Evolutionary conservation across 805 yeast species (phyloP), one percentile per base, ranked within the genome.

Genomic region (Metahyphopichia silvanorum): DNA sequence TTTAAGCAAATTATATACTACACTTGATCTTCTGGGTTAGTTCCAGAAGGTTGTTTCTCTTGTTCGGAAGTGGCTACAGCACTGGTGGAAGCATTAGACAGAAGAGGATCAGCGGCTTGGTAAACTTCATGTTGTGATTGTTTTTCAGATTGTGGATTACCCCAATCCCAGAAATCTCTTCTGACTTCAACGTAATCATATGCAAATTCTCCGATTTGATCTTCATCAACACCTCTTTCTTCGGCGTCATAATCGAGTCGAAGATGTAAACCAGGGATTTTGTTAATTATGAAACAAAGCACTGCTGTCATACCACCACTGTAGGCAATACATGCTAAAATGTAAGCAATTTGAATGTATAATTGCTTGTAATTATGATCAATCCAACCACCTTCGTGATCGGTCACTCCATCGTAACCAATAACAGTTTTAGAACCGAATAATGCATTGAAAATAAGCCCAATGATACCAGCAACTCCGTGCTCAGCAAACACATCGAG

Each of bases 171-270:
- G 59, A 81, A 91, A 63, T 89, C 96, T 57, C 98, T 77, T 61
- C 98, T 78, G 10, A 91, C 94, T 67, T 91, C 98, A 37, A 91
- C 96, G 55, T 88, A 91, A 60, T 91, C 98, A 58, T 91, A 91
- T n/a, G 98, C 98, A 63, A 89, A 91, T 63, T 91, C 98, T 32
- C 98, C 98, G 46, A 91, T 86, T 64, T 91, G 96, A 62, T 87
- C 95, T 58, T 89, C 97, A 58, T 91, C 98, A 66, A 89, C 76
- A 37, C 98, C 98, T 20, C 70, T 68, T 42, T 82, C 86, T 59
- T 91, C 98, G 15, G 82, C 96, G 21, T 82, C 80, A 57, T 85
- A 94, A 40, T 77, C 71, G 4, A 87, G 87, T 53, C 97, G 75
- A 49, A 93, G 67, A 32, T 80, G 71, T 48, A 86, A 73, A 11